Evolutionary conservation across 768 basidiomycete species (phyloP).

Genomic region (Atractiella rhizophila): DNA sequence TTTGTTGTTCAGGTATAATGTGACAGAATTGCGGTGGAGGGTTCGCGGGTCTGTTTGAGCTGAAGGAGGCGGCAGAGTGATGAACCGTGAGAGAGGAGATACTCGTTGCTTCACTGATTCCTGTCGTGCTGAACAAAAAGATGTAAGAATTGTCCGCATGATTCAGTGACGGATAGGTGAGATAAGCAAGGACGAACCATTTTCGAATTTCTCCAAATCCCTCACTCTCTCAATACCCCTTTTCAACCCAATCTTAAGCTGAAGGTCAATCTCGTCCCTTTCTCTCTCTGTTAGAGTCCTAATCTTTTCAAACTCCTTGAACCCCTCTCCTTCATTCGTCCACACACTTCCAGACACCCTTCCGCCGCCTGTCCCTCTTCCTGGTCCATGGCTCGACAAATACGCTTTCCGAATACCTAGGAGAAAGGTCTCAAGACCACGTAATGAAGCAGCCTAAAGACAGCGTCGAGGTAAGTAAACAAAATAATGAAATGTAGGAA

Average conservation of each 20-base stretch:
- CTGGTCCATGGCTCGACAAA: too few species aligned
- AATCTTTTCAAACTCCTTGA: constrained; percentile 19
- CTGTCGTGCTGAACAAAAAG: constrained; percentile 1
- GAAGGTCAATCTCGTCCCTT: constrained; percentile 82
- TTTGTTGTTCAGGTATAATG: constrained; percentile 65
- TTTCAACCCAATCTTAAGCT: constrained; percentile 59
- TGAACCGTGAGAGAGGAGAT: constrained; percentile 26
- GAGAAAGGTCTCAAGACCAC: too few species aligned
- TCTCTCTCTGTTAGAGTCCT: constrained; percentile 53
- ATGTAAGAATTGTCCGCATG: not conserved
- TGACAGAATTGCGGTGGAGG: constrained; percentile 79
- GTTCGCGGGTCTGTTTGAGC: constrained; percentile 44
- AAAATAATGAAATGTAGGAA: too few species aligned
- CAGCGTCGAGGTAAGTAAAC: too few species aligned
- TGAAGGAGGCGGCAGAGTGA: constrained; percentile 43
- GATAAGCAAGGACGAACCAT: constrained; percentile 33
- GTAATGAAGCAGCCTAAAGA: too few species aligned
- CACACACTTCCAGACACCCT: too few species aligned
- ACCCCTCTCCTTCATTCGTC: too few species aligned
- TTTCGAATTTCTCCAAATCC: constrained; percentile 67
- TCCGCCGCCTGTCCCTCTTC: too few species aligned
- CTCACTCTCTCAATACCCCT: constrained; percentile 66
- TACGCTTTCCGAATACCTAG: too few species aligned
- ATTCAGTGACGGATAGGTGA: not conserved
- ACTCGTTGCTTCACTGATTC: not conserved